These are phyloP conservation scores for Ascosphaera apis DNA, from an alignment of 2,329 filamentous ascomycete genomes.

Conservation along the genomic window DNA sequence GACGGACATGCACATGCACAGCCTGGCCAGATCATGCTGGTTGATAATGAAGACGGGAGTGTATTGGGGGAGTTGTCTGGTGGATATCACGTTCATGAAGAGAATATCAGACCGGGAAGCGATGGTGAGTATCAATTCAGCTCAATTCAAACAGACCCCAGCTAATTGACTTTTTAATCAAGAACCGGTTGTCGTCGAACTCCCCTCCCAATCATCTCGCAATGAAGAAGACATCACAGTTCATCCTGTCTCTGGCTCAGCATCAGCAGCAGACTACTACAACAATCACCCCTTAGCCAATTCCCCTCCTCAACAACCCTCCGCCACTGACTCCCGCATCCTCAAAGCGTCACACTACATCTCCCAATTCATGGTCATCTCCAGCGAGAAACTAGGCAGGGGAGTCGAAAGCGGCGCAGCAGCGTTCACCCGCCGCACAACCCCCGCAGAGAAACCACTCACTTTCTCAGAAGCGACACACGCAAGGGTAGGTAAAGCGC, in stretches of 20 bases:
- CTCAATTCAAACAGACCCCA: too few species aligned
- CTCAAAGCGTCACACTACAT: conserved; percentile 73
- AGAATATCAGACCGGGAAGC: conserved; percentile 55
- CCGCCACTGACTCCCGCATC: conserved; percentile 64
- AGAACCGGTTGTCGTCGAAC: not conserved
- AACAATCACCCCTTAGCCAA: conserved; percentile 29
- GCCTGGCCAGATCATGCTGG: conserved; percentile 49
- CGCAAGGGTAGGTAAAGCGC: conserved; percentile 65
- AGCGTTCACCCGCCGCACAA: conserved; percentile 33
- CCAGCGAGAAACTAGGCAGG: conserved; percentile 56
- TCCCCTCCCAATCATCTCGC: not conserved
- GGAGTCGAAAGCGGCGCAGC: conserved; percentile 57
- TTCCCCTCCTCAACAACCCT: conserved; percentile 46
- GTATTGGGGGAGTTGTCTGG: conserved; percentile 80
- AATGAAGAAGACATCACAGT: not conserved
- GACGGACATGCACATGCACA: too few species aligned
- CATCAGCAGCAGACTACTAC: conserved; percentile 14
- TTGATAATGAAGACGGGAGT: conserved; percentile 90
- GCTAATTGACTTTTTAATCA: not conserved
- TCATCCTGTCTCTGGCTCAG: not conserved
- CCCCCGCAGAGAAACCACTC: conserved; percentile 43
- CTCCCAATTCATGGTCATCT: conserved; percentile 78
- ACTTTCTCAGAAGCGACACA: conserved; percentile 75
- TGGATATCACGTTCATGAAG: conserved; percentile 57
- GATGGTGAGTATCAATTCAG: conserved; percentile 63